Evolutionary conservation across 2,329 filamentous ascomycete genomes (phyloP).

Genomic region (Acarospora socialis): DNA sequence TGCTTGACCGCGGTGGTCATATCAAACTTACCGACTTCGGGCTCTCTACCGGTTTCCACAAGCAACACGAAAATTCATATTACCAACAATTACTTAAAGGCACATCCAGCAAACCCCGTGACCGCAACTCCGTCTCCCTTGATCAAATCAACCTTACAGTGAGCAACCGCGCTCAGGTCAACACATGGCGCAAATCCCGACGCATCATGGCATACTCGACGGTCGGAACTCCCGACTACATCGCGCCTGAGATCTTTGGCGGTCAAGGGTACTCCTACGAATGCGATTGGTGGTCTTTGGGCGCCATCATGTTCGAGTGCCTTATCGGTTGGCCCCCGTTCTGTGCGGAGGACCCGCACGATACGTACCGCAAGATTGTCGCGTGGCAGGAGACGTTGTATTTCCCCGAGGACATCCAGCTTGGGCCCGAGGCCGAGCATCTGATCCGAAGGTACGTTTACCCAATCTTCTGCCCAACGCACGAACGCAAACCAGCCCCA

Average conservation of each 20-base stretch:
- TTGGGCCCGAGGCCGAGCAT: conserved; percentile 79
- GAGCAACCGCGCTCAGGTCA: conserved; percentile 94
- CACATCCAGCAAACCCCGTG: conserved; percentile 51
- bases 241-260: conserved; percentile 95
- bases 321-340: conserved; percentile 97
- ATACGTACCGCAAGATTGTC: conserved; percentile 98
- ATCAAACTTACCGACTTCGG: conserved; percentile 98
- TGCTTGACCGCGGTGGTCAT: conserved; percentile 86
- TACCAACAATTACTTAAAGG: conserved; percentile 92
- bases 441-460: conserved; percentile 68
- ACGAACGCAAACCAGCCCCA: conserved; percentile 2
- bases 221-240: conserved; percentile 95
- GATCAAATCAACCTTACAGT: conserved; percentile 98
- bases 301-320: conserved; percentile 99
- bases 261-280: conserved; percentile 92
- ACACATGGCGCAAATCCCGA: conserved; percentile 94
- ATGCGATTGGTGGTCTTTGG: conserved; percentile 98
- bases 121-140: conserved; percentile 86
- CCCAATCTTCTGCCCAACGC: conserved; percentile 4
- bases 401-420: conserved; percentile 87
- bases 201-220: conserved; percentile 96
- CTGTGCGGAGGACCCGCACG: conserved; percentile 92
- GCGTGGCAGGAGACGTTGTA: conserved; percentile 94
- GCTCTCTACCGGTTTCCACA: conserved; percentile 93
- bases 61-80: conserved; percentile 94